phyloP scores from a whole-genome alignment of 2,329 filamentous ascomycete species.

The Aaosphaeria pasadenensis region DNA sequence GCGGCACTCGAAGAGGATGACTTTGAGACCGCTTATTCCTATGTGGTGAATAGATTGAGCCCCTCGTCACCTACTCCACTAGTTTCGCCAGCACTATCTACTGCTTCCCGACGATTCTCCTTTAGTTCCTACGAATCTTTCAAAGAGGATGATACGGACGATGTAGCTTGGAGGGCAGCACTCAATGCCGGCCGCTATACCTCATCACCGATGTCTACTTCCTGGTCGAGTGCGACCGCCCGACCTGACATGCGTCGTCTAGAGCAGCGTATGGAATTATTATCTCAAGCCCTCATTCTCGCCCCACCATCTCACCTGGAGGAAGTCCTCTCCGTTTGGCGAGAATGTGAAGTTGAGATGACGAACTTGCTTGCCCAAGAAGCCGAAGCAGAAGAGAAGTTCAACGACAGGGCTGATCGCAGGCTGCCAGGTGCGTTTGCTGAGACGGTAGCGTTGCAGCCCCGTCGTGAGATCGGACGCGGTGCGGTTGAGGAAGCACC shows the following conservation, averaged over 20 bases:
- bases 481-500: slow-evolving; percentile 48
- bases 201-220: slow-evolving; percentile 25
- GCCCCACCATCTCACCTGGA: slow-evolving; percentile 68
- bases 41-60: slow-evolving; percentile 68
- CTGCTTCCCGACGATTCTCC: slow-evolving; percentile 20
- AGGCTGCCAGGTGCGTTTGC: slow-evolving; percentile 50
- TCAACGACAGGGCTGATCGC: slow-evolving; percentile 64
- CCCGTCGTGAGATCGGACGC: slow-evolving; percentile 40
- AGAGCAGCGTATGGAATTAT: slow-evolving; percentile 77
- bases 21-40: slow-evolving; percentile 85
- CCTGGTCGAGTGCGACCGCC: slow-evolving; percentile 47
- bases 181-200: slow-evolving; percentile 74
- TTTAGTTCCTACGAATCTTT: slow-evolving; percentile 19
- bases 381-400: slow-evolving; percentile 65
- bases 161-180: slow-evolving; percentile 76
- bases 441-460: slow-evolving; percentile 32
- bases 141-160: slow-evolving; percentile 46
- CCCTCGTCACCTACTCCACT: slow-evolving; percentile 30
- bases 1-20: slow-evolving; percentile 72
- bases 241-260: slow-evolving; percentile 61
- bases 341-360: slow-evolving; percentile 75
- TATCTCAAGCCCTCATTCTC: slow-evolving; percentile 71
- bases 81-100: slow-evolving; percentile 19
- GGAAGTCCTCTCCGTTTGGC: slow-evolving; percentile 72
- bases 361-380: slow-evolving; percentile 65